phyloP scores from a whole-genome alignment of 208 protist genomes.

The Leishmania aethiopica region DNA sequence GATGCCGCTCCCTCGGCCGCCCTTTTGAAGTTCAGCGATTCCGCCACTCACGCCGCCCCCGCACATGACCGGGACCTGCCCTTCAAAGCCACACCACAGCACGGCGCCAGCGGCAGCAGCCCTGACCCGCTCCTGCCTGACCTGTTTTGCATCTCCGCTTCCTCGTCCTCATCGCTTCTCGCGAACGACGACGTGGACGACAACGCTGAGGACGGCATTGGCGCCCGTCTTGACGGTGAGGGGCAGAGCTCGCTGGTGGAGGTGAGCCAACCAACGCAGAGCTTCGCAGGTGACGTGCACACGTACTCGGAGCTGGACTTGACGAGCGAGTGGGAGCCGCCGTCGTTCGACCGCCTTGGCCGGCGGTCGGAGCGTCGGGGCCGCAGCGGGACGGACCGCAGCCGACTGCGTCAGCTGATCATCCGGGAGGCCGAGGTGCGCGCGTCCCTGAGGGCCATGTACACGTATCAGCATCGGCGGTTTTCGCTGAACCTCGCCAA shows the following conservation, averaged over 20 bases:
- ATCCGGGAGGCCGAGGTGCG: slow-evolving; percentile 47
- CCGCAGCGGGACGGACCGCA: slow-evolving; percentile 9
- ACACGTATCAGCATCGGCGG: slow-evolving; percentile 16
- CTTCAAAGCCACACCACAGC: not conserved
- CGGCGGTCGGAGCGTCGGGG: slow-evolving; percentile 1
- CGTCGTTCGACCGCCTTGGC: slow-evolving; percentile 33
- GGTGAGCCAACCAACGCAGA: slow-evolving; percentile 70
- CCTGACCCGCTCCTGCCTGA: slow-evolving; percentile 12
- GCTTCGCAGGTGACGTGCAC: slow-evolving; percentile 28
- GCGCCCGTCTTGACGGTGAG: slow-evolving; percentile 9
- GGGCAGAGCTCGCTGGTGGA: slow-evolving; percentile 48
- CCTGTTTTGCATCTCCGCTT: slow-evolving; percentile 21
- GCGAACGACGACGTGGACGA: slow-evolving; percentile 38
- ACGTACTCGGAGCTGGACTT: slow-evolving; percentile 49
- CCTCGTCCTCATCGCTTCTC: slow-evolving; percentile 7
- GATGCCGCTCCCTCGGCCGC: not conserved
- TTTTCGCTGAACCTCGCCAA: slow-evolving; percentile 28
- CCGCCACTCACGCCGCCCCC: not conserved
- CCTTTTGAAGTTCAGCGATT: not conserved
- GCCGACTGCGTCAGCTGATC: slow-evolving; percentile 43
- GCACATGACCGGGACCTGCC: not conserved
- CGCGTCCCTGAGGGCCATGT: slow-evolving; percentile 28
- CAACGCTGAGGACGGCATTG: slow-evolving; percentile 27
- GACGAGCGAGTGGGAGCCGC: slow-evolving; percentile 52
- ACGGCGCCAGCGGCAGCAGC: not conserved